These are phyloP conservation scores for Yamadazyma trypodendri DNA, from an alignment of 1,139 yeast species.

Conservation along the genomic window DNA sequence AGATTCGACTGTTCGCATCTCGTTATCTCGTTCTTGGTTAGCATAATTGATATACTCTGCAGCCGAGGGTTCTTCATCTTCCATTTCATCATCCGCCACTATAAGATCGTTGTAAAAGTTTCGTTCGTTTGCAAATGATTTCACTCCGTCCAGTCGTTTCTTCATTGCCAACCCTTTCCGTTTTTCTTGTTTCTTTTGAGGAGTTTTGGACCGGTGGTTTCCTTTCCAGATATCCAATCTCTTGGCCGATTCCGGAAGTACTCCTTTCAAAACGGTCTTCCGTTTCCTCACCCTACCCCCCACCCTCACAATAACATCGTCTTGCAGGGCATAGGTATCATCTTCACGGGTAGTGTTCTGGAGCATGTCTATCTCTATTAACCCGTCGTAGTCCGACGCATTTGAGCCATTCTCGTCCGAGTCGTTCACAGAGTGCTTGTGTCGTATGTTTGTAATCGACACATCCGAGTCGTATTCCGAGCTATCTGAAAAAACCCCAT, in stretches of 20 bases:
- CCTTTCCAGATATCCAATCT: conserved; percentile 27
- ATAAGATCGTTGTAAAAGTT: conserved; percentile 12
- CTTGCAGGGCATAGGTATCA: conserved; percentile 11
- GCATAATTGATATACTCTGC: conserved; percentile 1
- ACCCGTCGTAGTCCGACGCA: no score
- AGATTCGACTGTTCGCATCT: conserved; percentile 4
- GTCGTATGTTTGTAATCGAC: not conserved
- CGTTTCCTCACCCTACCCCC: conserved; percentile 34
- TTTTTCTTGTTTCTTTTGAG: conserved; percentile 15
- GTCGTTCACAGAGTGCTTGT: conserved; percentile 2
- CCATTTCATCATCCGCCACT: conserved; percentile 6
- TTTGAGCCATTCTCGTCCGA: conserved; percentile 4
- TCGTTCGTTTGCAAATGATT: conserved; percentile 10
- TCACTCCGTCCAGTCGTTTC: conserved; percentile 15
- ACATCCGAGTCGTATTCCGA: conserved; percentile 6
- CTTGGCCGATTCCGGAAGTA: conserved; percentile 42
- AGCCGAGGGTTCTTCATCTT: conserved; percentile 3
- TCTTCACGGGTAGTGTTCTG: no score
- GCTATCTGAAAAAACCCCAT: conserved; percentile 7
- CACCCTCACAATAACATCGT: conserved; percentile 23
- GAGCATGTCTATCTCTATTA: no score
- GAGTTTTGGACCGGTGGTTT: conserved; percentile 4
- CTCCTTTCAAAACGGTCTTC: conserved; percentile 31
- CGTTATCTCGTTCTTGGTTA: not conserved
- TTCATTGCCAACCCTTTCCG: conserved; percentile 40